Conservation (phyloP, 495 filamentous ascomycete genomes). For the Choiromyces venosus region DNA sequence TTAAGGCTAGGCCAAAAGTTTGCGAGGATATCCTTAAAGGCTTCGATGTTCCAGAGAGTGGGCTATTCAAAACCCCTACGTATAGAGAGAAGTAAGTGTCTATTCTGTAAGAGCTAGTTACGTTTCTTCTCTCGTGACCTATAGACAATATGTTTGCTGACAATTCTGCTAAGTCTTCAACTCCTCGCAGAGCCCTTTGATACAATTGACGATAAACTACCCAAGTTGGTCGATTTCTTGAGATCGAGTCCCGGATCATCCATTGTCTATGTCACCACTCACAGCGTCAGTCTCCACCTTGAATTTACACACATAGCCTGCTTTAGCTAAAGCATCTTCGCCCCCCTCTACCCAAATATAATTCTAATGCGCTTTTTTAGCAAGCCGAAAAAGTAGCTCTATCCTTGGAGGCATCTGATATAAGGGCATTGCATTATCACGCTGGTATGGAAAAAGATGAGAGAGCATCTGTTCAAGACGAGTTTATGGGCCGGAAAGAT, state of each 20-base stretch:
- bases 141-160: neutral
- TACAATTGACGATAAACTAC: constrained; percentile 46
- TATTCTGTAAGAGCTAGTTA: neutral
- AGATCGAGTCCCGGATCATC: constrained; percentile 49
- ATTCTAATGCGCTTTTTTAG: constrained; percentile 25
- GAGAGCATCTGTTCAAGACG: constrained; percentile 49
- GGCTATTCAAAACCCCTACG: constrained; percentile 53
- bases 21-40: constrained; percentile 51
- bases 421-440: constrained; percentile 50
- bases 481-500: constrained; percentile 50
- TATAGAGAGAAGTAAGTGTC: constrained; percentile 51
- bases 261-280: constrained; percentile 55
- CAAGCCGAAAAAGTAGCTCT: constrained; percentile 49
- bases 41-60: constrained; percentile 50
- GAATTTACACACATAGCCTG: neutral
- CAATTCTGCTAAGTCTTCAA: constrained; percentile 40
- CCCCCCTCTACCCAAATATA: no score
- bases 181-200: constrained; percentile 49
- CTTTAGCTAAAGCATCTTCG: neutral
- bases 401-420: constrained; percentile 42
- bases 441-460: constrained; percentile 49
- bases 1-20: constrained; percentile 51
- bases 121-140: neutral
- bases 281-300: constrained; percentile 29
- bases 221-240: constrained; percentile 49